These are phyloP conservation scores for Chenopodium album DNA, from an alignment of 148 eudicot species.

Conservation along the genomic window DNA sequence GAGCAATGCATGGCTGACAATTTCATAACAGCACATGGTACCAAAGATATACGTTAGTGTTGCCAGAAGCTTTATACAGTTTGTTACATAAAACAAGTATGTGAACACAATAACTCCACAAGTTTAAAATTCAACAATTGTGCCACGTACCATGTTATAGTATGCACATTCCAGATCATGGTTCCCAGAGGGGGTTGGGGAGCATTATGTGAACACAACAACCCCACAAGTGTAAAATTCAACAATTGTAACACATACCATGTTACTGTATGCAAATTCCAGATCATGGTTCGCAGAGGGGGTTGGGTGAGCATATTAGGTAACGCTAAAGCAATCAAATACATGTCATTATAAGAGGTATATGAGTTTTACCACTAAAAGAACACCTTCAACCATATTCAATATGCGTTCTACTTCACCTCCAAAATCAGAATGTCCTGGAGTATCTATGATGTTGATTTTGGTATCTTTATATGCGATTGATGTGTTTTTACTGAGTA, in stretches of 20 bases:
- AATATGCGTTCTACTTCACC: slow-evolving; percentile 99
- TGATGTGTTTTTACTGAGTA: slow-evolving; percentile 95
- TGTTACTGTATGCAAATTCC: neutral
- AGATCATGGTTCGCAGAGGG: neutral
- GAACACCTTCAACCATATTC: slow-evolving; percentile 98
- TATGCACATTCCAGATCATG: neutral
- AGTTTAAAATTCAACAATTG: neutral
- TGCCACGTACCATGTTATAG: neutral
- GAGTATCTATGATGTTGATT: slow-evolving; percentile 95
- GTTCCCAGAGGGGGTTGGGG: neutral
- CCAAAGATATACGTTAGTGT: neutral
- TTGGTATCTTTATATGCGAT: slow-evolving; percentile 82
- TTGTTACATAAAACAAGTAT: neutral
- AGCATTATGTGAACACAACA: neutral
- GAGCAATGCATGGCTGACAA: neutral
- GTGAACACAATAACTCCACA: neutral
- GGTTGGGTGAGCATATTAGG: neutral
- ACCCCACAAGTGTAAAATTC: too few relatives aligned
- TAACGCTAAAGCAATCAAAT: slow-evolving; percentile 7
- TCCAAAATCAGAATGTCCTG: slow-evolving; percentile 99
- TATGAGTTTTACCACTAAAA: slow-evolving; percentile 65
- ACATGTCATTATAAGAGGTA: neutral
- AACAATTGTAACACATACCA: too few relatives aligned
- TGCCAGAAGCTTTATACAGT: neutral
- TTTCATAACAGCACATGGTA: neutral